Evolutionary conservation across 2,329 filamentous ascomycete species (phyloP), one percentile per base, ranked within the genome.

Genomic region (Paraphaeosphaeria minitans): DNA sequence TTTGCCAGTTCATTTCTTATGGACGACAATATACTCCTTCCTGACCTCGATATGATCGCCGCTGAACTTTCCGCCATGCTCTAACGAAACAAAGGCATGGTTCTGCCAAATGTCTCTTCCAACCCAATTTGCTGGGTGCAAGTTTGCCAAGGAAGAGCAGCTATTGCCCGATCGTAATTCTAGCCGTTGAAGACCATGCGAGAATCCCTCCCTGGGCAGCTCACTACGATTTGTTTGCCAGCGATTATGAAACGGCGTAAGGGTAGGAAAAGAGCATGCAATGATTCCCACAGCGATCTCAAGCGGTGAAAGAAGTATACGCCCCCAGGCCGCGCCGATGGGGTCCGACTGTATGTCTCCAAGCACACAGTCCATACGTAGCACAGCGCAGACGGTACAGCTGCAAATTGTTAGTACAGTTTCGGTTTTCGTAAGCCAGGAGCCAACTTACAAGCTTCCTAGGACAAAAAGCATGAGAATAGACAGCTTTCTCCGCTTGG

Each of bases 271-370:
- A 19, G 62, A 66, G 51, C 65, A 67, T 51, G 59, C 64, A 50
- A 66, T 57, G 31, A 66, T 66, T 21, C 60, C 65, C 19, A 65
- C 60, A 10, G 65, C 65, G 27, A 67, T 60, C 56, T 66, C 65
- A 24, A 67, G 65, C 10, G 65, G 64, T 13, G 64, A 65, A 35
- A 66, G 65, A 24, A 63, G 62, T 50, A 67, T 51, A 39, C 64
- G 64, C 55, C 64, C 65, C 65, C 65, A 67, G 2, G 65, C 59
- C 4, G 65, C 60, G 29, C 64, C 60, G 39, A 67, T 65, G 5
- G 60, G 57, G 27, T 67, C 64, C 14, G 47, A 51, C 6, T 53
- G 41, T 14, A 60, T 53, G n/a, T 67, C 61, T 6, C 54, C 64
- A 33, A 66, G 58, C 12, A 60, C 59, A 56, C 65, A 67, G 46